Evolutionary conservation across 2,329 filamentous ascomycete species (phyloP), one percentile per base, ranked within the genome.

Genomic region (Xylariaceae sp.): DNA sequence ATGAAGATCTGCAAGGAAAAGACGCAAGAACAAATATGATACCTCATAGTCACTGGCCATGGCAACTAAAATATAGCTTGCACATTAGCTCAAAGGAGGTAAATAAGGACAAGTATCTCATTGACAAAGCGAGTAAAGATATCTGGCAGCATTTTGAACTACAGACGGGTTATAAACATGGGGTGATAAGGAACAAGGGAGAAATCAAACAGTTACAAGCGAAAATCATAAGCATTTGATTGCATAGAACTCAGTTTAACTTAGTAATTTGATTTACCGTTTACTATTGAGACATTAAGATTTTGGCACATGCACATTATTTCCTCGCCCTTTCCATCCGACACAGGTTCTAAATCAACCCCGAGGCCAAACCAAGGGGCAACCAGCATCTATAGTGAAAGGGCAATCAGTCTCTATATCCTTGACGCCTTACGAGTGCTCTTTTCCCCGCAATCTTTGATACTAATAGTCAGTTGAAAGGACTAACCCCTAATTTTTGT

Each of bases 221-320:
- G 6, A 28, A 6, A 1, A 5, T 24, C 3, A 46, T 19, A 6
- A 28, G 14, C 3, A 50, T 44, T 14, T 6, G 4, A 7, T 12
- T 24, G 28, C 16, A 14, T n/a, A n/a, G n/a, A n/a, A n/a, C n/a
- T n/a, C n/a, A 21, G 26, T 24, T 24, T 24, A 5, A 21, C 24
- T 41, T 23, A 16, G 11, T 19, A 36, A 23, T 46, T 48, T 40
- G 14, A 23, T 45, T 48, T 48, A 23, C 19, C 19, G 7, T 58
- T 62, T 65, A 61, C 54, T 67, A 68, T 67, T 65, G 60, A 67
- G 63, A 67, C 65, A 69, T 69, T 68, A 68, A 59, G 58, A 62
- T 67, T 63, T 46, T 62, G 60, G 61, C 59, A 67, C 49, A 61
- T 66, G 59, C 49, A 58, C 61, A 64, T 65, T 62, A 67, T 65